These are phyloP conservation scores for Scenedesmus sp. DNA, from an alignment of 163 green algal species.

Conservation along the genomic window DNA sequence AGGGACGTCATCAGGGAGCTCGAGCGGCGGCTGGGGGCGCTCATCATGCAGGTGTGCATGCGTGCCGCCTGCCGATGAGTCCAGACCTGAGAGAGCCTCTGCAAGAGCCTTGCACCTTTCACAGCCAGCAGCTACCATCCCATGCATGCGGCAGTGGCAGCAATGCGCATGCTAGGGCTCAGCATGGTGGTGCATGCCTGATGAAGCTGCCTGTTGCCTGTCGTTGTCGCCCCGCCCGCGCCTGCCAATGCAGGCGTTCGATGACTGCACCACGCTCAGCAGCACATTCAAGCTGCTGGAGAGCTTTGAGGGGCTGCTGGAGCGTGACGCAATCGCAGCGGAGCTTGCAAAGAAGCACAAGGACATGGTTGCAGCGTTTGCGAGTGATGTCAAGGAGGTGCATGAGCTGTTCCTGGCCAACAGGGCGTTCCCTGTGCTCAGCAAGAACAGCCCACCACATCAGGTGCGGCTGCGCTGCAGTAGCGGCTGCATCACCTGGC, in stretches of 20 bases:
- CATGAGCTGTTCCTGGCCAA: conserved; percentile 69
- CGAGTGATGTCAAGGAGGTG: conserved; percentile 80
- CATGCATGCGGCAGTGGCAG: not conserved
- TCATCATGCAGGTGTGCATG: conserved; percentile 83
- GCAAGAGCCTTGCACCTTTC: no score
- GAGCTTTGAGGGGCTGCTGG: conserved; percentile 91
- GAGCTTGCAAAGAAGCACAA: conserved; percentile 88
- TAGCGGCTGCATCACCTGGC: not conserved
- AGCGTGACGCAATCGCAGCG: conserved; percentile 86
- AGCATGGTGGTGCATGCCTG: not conserved
- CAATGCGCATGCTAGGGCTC: not conserved
- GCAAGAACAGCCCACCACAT: conserved; percentile 86
- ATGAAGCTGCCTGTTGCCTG: not conserved
- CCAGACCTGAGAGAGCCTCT: no score
- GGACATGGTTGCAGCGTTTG: conserved; percentile 78
- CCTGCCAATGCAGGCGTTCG: conserved; percentile 79
- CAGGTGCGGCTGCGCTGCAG: conserved; percentile 52
- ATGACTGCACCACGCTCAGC: conserved; percentile 89
- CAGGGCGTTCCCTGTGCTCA: conserved; percentile 60
- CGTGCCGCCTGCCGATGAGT: no score
- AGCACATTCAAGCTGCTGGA: conserved; percentile 95
- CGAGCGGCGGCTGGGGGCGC: conserved; percentile 82
- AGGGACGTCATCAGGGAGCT: conserved; percentile 81
- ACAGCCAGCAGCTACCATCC: not conserved
- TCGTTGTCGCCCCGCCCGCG: not conserved